Evolutionary conservation across 2,329 filamentous ascomycete species (phyloP), one percentile per base, ranked within the genome.

Genomic region (Fusarium chlamydosporum): DNA sequence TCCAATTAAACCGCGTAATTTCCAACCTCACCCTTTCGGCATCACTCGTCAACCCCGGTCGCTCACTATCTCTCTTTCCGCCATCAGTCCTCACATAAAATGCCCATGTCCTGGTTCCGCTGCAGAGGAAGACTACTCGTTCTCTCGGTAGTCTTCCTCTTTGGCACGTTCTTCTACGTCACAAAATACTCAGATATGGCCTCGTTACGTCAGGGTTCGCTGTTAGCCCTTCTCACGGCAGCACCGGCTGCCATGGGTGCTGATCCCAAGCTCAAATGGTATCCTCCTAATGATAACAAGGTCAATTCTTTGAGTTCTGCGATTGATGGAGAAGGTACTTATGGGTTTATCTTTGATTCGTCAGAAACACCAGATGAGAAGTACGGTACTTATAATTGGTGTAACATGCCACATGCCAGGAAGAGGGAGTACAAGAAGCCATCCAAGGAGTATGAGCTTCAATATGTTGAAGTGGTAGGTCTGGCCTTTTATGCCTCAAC

Each of bases 331-430:
- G 80, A 83, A 3, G 92, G 91, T 2, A 85, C 89, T 0, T 90
- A 93, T 76, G 92, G 91, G 3, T 94, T 93, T 76, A 84, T 92
- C 18, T 96, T 90, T 79, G 89, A 93, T 74, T 84, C 85, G 34
- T 92, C 91, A 2, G 70, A 80, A 2, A 86, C 86, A 0, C 87
- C 91, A 0, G 79, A 83, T 55, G 75, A 78, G 1, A 71, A 82
- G 37, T 90, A 92, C 78, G 87, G 88, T 7, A 84, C 81, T 2
- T 94, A 94, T 79, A 93, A 95, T 77, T 95, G 85, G 85, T 96
- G 92, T 79, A 94, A 96, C 75, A 96, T 96, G 92, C 92, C 93
- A 1, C 93, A 95, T 79, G 90, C 92, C n/a, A 85, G 92, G 33
- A 80, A 77, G 23, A 78, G 79, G 15, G 91, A 92, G 73, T 96